Percentiles rank a stretch among this genome's conserved stretches.
Conservation (phyloP, 257 asterid species). For the Cynanchum wilfordii region DNA sequence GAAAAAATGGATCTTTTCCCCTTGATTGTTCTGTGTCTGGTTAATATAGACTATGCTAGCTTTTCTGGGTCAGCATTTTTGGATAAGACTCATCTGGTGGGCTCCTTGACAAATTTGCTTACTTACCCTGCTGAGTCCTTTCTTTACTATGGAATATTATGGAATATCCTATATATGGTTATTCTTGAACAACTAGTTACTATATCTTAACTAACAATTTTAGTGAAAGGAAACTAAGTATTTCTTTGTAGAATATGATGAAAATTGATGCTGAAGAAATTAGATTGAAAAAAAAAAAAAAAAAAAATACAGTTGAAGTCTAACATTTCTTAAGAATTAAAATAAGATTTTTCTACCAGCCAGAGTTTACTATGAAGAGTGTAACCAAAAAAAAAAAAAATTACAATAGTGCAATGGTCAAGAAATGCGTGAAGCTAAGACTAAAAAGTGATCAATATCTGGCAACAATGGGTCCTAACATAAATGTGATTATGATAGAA, state of each 20-base stretch:
- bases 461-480: background rate
- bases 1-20: background rate
- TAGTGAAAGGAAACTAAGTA: no score
- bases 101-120: background rate
- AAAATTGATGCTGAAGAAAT: no score
- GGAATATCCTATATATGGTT: background rate
- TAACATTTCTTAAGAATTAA: no score
- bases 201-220: no score
- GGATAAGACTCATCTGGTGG: background rate
- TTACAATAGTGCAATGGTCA: background rate
- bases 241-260: no score
- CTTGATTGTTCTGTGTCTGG: background rate
- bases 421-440: background rate
- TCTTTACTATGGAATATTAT: background rate
- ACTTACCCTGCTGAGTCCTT: background rate
- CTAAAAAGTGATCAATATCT: background rate
- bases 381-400: no score
- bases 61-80: background rate
- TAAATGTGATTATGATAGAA: background rate
- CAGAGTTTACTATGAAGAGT: no score
- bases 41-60: background rate
- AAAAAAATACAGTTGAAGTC: no score
- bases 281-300: no score
- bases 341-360: no score
- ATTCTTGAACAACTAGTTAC: no score